phyloP scores from a whole-genome alignment of 495 filamentous ascomycete genomes.

The Cetradonia linearis region DNA sequence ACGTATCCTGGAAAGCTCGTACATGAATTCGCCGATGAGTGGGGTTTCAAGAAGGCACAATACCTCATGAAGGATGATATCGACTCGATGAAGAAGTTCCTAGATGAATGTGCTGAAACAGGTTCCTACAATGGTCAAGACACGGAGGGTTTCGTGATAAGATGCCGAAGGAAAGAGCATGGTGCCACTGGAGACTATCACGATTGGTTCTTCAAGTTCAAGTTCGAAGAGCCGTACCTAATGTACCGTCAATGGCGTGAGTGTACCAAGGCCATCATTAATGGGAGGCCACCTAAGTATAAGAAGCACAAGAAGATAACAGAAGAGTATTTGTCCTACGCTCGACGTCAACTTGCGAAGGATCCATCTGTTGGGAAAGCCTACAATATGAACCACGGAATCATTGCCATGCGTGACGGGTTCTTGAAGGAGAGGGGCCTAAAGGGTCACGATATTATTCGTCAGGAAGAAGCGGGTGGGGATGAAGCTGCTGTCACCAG shows the following conservation, averaged over 20 bases:
- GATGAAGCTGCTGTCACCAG: conserved; percentile 37
- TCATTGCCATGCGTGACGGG: conserved; percentile 78
- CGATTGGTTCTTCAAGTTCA: conserved; percentile 99
- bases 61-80: conserved; percentile 69
- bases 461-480: conserved; percentile 42
- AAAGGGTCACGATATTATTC: conserved; percentile 77
- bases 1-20: conserved; percentile 72
- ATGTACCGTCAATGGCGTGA: conserved; percentile 99
- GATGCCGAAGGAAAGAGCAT: conserved; percentile 58
- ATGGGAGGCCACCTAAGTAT: conserved; percentile 60
- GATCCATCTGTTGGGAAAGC: conserved; percentile 51
- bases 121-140: conserved; percentile 82
- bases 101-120: conserved; percentile 72
- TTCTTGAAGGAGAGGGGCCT: conserved; percentile 72
- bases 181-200: conserved; percentile 41
- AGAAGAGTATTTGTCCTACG: conserved; percentile 78
- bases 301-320: conserved; percentile 87
- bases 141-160: conserved; percentile 93
- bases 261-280: conserved; percentile 82
- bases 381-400: conserved; percentile 88
- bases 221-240: conserved; percentile 96
- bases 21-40: conserved; percentile 78
- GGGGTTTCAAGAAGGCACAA: conserved; percentile 87
- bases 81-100: conserved; percentile 60
- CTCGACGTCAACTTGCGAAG: conserved; percentile 56